Evolutionary conservation across 495 filamentous ascomycete species (phyloP).

Genomic region (Diplogelasinospora grovesii): DNA sequence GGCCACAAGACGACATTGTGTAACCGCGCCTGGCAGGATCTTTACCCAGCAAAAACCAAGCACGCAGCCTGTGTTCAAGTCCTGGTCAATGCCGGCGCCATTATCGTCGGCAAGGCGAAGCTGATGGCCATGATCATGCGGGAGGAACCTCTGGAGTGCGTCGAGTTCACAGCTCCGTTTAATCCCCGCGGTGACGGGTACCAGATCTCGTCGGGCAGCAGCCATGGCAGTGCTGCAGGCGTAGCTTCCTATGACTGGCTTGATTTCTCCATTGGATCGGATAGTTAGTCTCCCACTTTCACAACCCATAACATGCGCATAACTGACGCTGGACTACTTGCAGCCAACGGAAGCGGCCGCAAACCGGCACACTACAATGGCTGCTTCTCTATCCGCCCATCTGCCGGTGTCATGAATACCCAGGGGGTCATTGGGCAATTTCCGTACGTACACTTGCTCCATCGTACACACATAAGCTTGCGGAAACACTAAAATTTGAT

Average conservation of each 20-base stretch:
- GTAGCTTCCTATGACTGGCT: conserved; percentile 6
- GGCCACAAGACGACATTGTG: conserved; percentile 2
- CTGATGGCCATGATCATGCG: neutral
- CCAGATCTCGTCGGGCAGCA: conserved; percentile 4
- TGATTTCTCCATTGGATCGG: conserved; percentile 7
- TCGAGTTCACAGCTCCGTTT: conserved; percentile 2
- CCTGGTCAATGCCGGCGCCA: neutral
- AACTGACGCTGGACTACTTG: too few species aligned
- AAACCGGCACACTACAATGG: conserved; percentile 8
- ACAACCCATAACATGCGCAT: neutral
- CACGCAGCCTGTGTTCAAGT: neutral
- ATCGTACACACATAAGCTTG: too few species aligned
- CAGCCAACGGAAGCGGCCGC: conserved; percentile 5
- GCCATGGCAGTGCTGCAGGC: conserved; percentile 1
- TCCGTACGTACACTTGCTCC: conserved; percentile 3
- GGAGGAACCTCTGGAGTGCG: neutral
- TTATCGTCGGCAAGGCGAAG: conserved; percentile 3
- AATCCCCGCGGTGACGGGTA: conserved; percentile 6
- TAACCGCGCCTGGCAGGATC: neutral
- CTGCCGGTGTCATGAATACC: neutral
- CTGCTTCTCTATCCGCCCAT: conserved; percentile 7
- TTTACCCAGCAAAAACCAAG: neutral
- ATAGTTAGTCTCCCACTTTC: neutral
- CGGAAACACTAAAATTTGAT: too few species aligned
- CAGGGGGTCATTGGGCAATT: conserved; percentile 2